These are phyloP conservation scores for Amanita inopinata DNA, from an alignment of 768 basidiomycete species.

Conservation along the genomic window DNA sequence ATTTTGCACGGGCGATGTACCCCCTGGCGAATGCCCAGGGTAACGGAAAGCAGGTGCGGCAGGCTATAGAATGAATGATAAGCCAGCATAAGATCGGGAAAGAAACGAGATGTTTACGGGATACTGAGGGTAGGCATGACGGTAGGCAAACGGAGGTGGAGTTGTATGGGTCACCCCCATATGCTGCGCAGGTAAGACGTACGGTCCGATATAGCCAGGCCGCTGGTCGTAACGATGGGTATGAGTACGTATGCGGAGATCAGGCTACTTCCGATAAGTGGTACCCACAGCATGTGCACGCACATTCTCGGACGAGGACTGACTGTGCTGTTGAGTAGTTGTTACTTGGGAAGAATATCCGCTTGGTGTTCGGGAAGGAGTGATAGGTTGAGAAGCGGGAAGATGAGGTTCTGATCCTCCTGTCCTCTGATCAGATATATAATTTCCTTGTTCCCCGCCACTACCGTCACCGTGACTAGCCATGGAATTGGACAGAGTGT, in stretches of 20 bases:
- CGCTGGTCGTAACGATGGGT: slow-evolving; percentile 23
- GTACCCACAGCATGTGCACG: slow-evolving; percentile 12
- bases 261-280: slow-evolving; percentile 15
- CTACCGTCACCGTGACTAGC: slow-evolving; percentile 20
- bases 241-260: slow-evolving; percentile 19
- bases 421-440: slow-evolving; percentile 17
- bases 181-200: slow-evolving; percentile 35
- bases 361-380: slow-evolving; percentile 11
- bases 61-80: slow-evolving; percentile 29
- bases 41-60: slow-evolving; percentile 31
- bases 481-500: slow-evolving; percentile 14
- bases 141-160: slow-evolving; percentile 25
- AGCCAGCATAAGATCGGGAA: slow-evolving; percentile 22
- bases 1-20: slow-evolving; percentile 17
- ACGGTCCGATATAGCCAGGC: slow-evolving; percentile 31
- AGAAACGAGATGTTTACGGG: slow-evolving; percentile 12
- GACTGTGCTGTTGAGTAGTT: slow-evolving; percentile 5
- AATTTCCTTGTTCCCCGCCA: slow-evolving; percentile 18
- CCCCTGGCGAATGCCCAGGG: slow-evolving; percentile 25
- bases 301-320: slow-evolving; percentile 15
- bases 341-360: slow-evolving; percentile 14
- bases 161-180: slow-evolving; percentile 25
- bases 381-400: slow-evolving; percentile 15
- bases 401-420: slow-evolving; percentile 17
- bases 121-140: slow-evolving; percentile 26